Evolutionary conservation across 2,329 filamentous ascomycete genomes (phyloP).

Genomic region (Pyricularia sp.): DNA sequence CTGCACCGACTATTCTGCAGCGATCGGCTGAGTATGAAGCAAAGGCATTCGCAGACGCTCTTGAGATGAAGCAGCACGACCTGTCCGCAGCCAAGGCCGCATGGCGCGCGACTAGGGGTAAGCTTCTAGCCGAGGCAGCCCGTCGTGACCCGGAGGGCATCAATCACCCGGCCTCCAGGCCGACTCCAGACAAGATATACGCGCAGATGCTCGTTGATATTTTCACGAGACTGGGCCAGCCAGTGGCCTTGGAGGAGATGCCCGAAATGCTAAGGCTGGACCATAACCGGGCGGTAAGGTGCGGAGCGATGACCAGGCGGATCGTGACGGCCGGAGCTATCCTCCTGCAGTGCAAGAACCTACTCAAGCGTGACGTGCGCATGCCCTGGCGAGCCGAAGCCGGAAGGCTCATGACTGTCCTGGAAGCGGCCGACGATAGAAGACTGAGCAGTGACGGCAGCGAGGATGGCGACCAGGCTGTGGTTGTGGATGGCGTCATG

Average conservation of each 20-base stretch:
- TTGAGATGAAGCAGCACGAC: slow-evolving; percentile 41
- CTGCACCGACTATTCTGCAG: slow-evolving; percentile 57
- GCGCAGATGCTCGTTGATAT: slow-evolving; percentile 63
- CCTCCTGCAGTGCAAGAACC: slow-evolving; percentile 67
- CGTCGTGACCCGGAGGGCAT: slow-evolving; percentile 57
- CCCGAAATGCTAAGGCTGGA: slow-evolving; percentile 68
- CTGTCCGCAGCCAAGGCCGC: slow-evolving; percentile 49
- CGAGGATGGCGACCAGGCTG: slow-evolving; percentile 17
- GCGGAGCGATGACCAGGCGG: slow-evolving; percentile 43
- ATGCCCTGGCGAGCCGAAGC: slow-evolving; percentile 66
- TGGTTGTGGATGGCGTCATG: slow-evolving; percentile 42
- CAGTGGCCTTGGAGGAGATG: slow-evolving; percentile 34
- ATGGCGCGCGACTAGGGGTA: slow-evolving; percentile 51
- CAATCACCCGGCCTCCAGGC: slow-evolving; percentile 46
- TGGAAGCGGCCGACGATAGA: slow-evolving; percentile 38
- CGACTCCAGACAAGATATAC: slow-evolving; percentile 58
- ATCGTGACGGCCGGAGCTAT: slow-evolving; percentile 65
- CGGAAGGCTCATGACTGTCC: slow-evolving; percentile 53
- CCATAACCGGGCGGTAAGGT: slow-evolving; percentile 43
- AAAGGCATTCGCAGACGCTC: slow-evolving; percentile 54
- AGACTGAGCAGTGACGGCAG: slow-evolving; percentile 25
- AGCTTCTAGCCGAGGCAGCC: slow-evolving; percentile 51
- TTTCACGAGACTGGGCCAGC: slow-evolving; percentile 49
- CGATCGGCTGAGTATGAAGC: slow-evolving; percentile 62
- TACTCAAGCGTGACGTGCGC: slow-evolving; percentile 69